Evolutionary conservation across 176 grass and related monocot genomes (phyloP).

Genomic region (Olyra latifolia): DNA sequence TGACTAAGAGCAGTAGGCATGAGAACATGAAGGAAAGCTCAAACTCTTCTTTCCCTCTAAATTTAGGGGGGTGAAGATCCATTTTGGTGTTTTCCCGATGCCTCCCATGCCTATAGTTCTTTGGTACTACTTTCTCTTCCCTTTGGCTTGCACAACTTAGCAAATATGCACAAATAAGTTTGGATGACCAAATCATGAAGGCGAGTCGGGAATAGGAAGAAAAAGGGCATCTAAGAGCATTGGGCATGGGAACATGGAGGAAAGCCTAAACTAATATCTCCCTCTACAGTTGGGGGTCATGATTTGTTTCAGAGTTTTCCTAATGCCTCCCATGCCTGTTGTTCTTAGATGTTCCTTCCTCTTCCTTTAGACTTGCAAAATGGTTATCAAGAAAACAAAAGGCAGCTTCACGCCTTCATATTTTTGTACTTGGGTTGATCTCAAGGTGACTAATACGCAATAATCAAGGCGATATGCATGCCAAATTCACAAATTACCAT

Average conservation of each 20-base stretch:
- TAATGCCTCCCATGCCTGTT: slow-evolving; percentile 10
- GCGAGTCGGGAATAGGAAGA: slow-evolving; percentile 23
- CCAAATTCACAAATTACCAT: not conserved
- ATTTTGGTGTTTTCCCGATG: not conserved
- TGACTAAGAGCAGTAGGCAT: slow-evolving; percentile 8
- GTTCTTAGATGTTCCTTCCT: not conserved
- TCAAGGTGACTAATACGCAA: not conserved
- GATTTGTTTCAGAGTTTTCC: not conserved
- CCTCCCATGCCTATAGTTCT: slow-evolving; percentile 14
- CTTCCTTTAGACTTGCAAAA: not conserved
- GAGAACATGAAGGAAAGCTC: slow-evolving; percentile 41
- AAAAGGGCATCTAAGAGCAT: slow-evolving; percentile 1
- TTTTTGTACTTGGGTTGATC: not conserved
- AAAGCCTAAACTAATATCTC: slow-evolving; percentile 2
- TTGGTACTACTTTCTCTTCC: not conserved
- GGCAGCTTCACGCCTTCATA: not conserved
- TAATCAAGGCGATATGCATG: not conserved
- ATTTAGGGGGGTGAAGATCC: not conserved
- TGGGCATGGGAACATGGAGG: slow-evolving; percentile 38
- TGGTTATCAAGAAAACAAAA: not conserved
- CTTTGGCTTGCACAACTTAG: not conserved
- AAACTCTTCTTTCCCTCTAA: slow-evolving; percentile 8
- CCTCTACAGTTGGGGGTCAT: not conserved
- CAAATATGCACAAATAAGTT: not conserved
- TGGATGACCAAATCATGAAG: not conserved